phyloP scores from a whole-genome alignment of 2,329 filamentous ascomycete genomes.

The Lanzia echinophila region DNA sequence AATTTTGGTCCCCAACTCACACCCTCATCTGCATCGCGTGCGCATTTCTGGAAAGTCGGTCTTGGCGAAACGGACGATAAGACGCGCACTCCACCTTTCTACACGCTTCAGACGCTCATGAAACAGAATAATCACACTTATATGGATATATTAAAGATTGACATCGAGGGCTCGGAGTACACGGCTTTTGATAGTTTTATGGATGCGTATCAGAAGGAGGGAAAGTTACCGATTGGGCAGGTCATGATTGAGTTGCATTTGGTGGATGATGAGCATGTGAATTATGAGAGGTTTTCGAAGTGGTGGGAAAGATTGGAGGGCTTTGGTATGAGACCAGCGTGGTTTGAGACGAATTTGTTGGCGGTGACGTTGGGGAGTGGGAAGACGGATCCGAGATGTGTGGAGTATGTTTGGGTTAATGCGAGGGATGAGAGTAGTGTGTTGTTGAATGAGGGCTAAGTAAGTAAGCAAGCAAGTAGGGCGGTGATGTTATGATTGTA shows the following conservation, averaged over 20 bases:
- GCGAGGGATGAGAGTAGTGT: conserved; percentile 22
- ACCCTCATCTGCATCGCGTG: conserved; percentile 13
- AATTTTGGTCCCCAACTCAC: conserved; percentile 27
- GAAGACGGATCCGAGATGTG: conserved; percentile 25
- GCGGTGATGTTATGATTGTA: no score
- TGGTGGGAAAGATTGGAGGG: conserved; percentile 30
- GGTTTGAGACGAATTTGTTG: conserved; percentile 28
- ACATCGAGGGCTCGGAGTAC: conserved; percentile 35
- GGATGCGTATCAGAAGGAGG: conserved; percentile 17
- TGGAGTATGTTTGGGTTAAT: conserved; percentile 28
- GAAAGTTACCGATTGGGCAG: conserved; percentile 22
- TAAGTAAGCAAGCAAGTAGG: no score
- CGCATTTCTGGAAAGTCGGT: conserved; percentile 33
- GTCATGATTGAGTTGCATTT: conserved; percentile 28
- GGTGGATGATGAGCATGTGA: conserved; percentile 17
- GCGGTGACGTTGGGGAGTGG: conserved; percentile 20
- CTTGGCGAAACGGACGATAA: conserved; percentile 29
- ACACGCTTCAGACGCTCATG: conserved; percentile 34
- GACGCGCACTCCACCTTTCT: conserved; percentile 28
- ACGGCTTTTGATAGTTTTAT: conserved; percentile 26
- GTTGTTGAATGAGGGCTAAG: conserved; percentile 13
- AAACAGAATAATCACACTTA: conserved; percentile 33
- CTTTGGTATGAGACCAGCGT: conserved; percentile 27
- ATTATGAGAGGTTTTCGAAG: conserved; percentile 21
- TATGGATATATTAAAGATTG: conserved; percentile 37